Base-by-base conservation (phyloP, 495 filamentous ascomycete genomes). In the Aspergillus incahuasiensis region DNA sequence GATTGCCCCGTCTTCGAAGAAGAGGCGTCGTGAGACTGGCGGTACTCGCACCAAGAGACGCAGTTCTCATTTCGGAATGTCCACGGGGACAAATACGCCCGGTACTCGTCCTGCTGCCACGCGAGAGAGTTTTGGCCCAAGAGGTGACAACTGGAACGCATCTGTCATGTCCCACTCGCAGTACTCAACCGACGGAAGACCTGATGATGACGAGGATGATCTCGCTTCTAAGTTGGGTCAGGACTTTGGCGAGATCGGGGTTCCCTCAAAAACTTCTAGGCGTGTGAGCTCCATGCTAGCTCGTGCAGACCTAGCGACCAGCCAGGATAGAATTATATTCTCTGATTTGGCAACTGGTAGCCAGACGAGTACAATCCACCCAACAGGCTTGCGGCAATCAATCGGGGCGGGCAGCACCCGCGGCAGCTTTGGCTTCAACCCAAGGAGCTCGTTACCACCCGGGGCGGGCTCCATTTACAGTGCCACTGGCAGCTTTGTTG, bases 281-380 rank as follows among this genome's bases (percentile, higher is more conserved):
- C 81, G 94, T 25, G 90, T 97, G 19, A 97, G 94, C 68, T 97
- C 94, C 34, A 76, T 97, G 56, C 80, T 97, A 49, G 89, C 94
- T n/a, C 80, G 92, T 59, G 87, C 91, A 19, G 92, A 97, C 64
- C 74, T 97, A 12, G 92, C 90, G 0, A 85, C 76, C 21, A 83
- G 82, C 19, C 87, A 90, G 45, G 89, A 92, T 52, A 80, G 88
- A 49, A 76, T 86, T 3, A 80, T 83, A 18, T 94, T 92, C 63
- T 79, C 82, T 12, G 90, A 92, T 48, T 82, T 87, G 41, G 76
- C 76, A 53, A 74, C 78, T 30, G 79, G 71, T 55, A 80, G 61
- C 56, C 78, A 72, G 68, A 79, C 74, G 18, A 76, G 62, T 25
- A 68, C 68, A 19, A 54, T 70, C 41, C 68, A 71, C 34, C 73